phyloP scores from a whole-genome alignment of 805 yeast genomes.

The Starmerella cellae region DNA sequence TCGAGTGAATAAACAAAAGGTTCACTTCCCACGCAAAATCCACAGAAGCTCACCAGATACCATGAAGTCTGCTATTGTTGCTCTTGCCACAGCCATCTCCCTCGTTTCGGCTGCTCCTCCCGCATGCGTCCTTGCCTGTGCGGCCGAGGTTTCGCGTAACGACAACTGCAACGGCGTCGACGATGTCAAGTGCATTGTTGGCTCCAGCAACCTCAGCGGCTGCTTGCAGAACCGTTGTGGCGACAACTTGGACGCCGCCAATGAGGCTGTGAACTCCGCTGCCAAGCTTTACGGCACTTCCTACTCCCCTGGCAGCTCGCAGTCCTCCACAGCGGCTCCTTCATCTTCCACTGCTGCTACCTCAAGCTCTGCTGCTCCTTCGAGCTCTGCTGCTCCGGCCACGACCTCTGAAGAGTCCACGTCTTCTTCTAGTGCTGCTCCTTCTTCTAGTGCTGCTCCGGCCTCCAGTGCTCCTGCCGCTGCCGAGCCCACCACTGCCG shows the following conservation, averaged over 20 bases:
- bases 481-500: conserved; percentile 1
- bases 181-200: conserved; percentile 57
- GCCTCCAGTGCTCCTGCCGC: conserved; percentile 7
- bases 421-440: conserved; percentile 7
- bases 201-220: conserved; percentile 37
- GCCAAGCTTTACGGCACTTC: conserved; percentile 17
- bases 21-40: neutral
- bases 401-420: conserved; percentile 4
- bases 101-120: conserved; percentile 53
- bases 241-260: conserved; percentile 47
- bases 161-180: conserved; percentile 35
- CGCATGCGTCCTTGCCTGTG: conserved; percentile 85
- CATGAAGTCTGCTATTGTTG: conserved; percentile 24
- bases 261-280: conserved; percentile 37
- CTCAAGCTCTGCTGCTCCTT: conserved; percentile 2
- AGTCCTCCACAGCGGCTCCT: conserved; percentile 7
- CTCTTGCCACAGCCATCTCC: conserved; percentile 26
- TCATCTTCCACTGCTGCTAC: conserved; percentile 5
- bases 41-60: neutral
- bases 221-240: conserved; percentile 67
- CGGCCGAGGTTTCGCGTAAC: conserved; percentile 43
- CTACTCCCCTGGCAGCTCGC: conserved; percentile 1
- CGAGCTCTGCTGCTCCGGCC: conserved; percentile 9
- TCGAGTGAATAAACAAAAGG: conserved; percentile 5
- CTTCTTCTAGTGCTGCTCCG: conserved; percentile 3